Evolutionary conservation across 2,329 filamentous ascomycete species (phyloP), one percentile per base, ranked within the genome.

Genomic region (Coleophoma cylindrospora): DNA sequence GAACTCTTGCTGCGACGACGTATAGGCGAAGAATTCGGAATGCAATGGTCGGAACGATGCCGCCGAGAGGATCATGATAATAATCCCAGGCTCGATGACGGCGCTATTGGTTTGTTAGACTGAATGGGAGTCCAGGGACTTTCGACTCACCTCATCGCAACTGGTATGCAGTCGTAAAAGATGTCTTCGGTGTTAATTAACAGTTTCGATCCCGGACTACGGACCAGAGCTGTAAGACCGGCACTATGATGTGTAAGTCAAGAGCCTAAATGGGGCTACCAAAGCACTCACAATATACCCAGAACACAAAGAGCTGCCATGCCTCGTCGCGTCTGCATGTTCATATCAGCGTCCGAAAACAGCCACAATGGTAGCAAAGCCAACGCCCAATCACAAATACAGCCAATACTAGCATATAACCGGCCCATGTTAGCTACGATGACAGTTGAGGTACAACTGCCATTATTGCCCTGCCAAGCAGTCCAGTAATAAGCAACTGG

Each of bases 401-500:
- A 70, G 17, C 67, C 69, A 27, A 76, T 58, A 21, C 65, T 67
- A 41, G 72, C 71, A 62, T 77, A 74, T 0, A 71, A 61, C 34
- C 73, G 70, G 0, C 71, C 74, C 1, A 72, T 62, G 40, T 63
- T 61, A 17, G 71, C 70, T n/a, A 76, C 67, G 10, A 71, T 61
- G 15, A 66, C 57, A 14, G 64, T 54, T 43, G 70, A 54, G n/a
- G 74, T 57, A 55, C 76, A 79, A 2, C 52, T 65, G 0, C 74
- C 74, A 0, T 56, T 51, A 1, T 60, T 59, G 0, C 62, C 66
- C 14, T 66, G 53, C 12, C 67, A 57, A 54, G 67, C 68, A 44
- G 68, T 61, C 74, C 77, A 80, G 56, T 77, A 79, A 55, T 67
- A 76, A 3, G 65, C 66, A 1, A 73, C 61, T 0, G 77, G 76